phyloP scores from a whole-genome alignment of 2,329 filamentous ascomycete genomes.

The Arthrinium puccinioides region DNA sequence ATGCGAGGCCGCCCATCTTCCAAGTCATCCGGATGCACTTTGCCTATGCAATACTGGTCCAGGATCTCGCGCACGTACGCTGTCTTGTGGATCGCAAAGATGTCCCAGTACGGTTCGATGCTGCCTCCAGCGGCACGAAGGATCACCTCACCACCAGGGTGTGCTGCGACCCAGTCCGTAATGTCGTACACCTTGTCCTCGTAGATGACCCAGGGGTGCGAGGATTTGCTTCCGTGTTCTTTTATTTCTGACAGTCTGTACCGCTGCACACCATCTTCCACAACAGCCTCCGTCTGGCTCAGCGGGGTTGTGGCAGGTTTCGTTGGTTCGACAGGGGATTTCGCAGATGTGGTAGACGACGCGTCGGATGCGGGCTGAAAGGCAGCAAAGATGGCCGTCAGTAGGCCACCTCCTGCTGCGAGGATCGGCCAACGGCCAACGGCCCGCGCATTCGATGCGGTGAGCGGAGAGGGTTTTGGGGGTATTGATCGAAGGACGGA shows the following conservation, averaged over 20 bases:
- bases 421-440: slow-evolving; percentile 12
- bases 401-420: slow-evolving; percentile 19
- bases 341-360: too few relatives aligned
- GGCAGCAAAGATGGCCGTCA: slow-evolving; percentile 16
- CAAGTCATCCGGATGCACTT: slow-evolving; percentile 51
- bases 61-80: slow-evolving; percentile 59
- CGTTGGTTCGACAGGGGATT: slow-evolving; percentile 10
- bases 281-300: slow-evolving; percentile 15
- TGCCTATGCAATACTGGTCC: slow-evolving; percentile 56
- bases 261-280: slow-evolving; percentile 36
- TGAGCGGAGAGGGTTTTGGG: background rate
- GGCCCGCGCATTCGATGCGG: background rate
- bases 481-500: background rate
- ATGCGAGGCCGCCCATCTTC: slow-evolving; percentile 46
- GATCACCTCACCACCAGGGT: slow-evolving; percentile 63
- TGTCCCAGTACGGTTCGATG: slow-evolving; percentile 63
- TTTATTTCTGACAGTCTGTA: slow-evolving; percentile 45
- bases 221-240: slow-evolving; percentile 43
- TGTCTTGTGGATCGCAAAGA: slow-evolving; percentile 62
- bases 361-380: slow-evolving; percentile 16
- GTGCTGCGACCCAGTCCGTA: slow-evolving; percentile 58
- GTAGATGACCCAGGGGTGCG: slow-evolving; percentile 56
- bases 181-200: slow-evolving; percentile 63
- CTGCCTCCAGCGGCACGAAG: slow-evolving; percentile 56
- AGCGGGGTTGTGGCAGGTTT: slow-evolving; percentile 1